Percentiles rank a stretch among this genome's conserved stretches.
These are phyloP conservation scores for Aciculosporium take DNA, from an alignment of 2,329 filamentous ascomycete genomes.

Conservation along the genomic window DNA sequence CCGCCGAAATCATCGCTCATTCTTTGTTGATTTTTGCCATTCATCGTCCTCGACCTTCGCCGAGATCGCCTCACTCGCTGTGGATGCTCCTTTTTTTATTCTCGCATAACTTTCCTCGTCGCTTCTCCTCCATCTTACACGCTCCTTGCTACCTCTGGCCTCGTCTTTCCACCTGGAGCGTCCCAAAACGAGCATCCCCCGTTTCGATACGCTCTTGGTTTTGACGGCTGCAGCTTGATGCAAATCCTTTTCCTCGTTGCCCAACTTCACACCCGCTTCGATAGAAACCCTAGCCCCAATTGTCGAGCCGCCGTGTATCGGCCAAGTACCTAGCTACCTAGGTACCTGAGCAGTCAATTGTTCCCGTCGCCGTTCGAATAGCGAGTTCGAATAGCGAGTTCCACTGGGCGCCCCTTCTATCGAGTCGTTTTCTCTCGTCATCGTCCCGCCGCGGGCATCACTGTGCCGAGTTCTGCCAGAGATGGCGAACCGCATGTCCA, in stretches of 20 bases:
- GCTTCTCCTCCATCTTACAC: not conserved
- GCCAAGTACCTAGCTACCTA: not conserved
- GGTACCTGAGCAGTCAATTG: not conserved
- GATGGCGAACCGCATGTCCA: slow-evolving; percentile 54
- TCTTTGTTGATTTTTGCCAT: slow-evolving; percentile 8
- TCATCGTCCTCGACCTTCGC: slow-evolving; percentile 8
- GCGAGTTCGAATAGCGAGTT: not conserved
- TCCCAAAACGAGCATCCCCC: not conserved
- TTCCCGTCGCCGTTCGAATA: not conserved
- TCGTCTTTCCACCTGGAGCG: not conserved
- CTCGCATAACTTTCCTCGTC: slow-evolving; percentile 20
- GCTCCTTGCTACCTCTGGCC: not conserved
- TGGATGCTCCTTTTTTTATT: slow-evolving; percentile 29
- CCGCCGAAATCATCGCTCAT: not conserved
- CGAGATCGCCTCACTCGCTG: slow-evolving; percentile 43
- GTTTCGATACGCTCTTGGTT: not conserved
- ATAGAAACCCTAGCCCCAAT: not conserved
- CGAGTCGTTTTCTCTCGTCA: slow-evolving; percentile 14
- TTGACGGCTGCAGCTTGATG: not conserved
- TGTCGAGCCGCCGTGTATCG: not conserved
- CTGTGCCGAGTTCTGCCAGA: slow-evolving; percentile 10
- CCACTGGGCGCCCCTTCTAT: not conserved
- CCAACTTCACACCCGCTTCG: not conserved
- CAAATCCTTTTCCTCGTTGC: not conserved
- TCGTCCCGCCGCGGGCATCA: slow-evolving; percentile 25